Evolutionary conservation across 140 eudicot genomes (phyloP), one percentile per base, ranked within the genome.

Genomic region (Stevia rebaudiana): DNA sequence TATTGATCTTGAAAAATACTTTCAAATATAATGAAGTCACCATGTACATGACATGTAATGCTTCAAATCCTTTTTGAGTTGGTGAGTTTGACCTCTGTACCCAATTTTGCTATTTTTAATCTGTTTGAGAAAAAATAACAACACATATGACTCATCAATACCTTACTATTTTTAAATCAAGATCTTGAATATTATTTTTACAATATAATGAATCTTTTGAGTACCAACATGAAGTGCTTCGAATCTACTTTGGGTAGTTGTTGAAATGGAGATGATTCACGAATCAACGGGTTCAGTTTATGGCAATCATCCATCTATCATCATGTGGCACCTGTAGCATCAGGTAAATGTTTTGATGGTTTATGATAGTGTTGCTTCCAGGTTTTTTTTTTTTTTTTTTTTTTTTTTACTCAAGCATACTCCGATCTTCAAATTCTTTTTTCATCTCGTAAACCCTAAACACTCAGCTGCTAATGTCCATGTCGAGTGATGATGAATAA

Each of bases 201-300:
- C 7, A 11, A 4, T 24, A 52, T 52, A 5, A 25, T 25, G 11
- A 1, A 12, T 53, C 61, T 53, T 0, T 53, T 6, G 21, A 53
- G 61, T 13, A 54, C 37, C 2, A 39, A 28, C 10, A 54, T 54
- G 39, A 54, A 25, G 61, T 25, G 9, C 39, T 24, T 54, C 55
- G 25, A 54, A 54, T 24, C 18, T 21, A 11, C 6, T 53, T 5
- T 53, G 18, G 61, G 9, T 4, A 23, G 59, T 53, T 25, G 1
- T 24, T 23, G 57, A 69, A 69, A 56, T 56, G 57, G 10, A 17
- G 47, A 50, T n/a, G n/a, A 71, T 42, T 3, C 61, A 70, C 44
- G 69, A 59, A 35, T 15, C 17, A 17, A 22, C 1, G 31, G 35
- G 49, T 13, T 13, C 3, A 3, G 21, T 7, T 48, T 7, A 10